Base-by-base conservation (phyloP, 2,329 filamentous ascomycete species). In the Fusarium multiceps region DNA sequence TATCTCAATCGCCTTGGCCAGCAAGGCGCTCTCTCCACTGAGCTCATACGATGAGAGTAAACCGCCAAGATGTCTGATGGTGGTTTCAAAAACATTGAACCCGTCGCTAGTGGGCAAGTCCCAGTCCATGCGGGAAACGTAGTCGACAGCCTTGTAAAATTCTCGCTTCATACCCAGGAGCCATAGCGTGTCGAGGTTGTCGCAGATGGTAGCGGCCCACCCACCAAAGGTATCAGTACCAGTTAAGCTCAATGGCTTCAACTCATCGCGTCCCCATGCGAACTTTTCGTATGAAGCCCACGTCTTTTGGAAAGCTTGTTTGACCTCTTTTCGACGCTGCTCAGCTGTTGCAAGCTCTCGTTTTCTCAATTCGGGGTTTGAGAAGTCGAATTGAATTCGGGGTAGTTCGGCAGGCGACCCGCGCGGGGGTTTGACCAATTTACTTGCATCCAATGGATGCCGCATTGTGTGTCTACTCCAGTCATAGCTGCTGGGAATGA, bases 31-130 rank as follows among this genome's bases (percentile, higher is more conserved):
- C 68, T 83, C 84, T 40, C 82, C 82, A 71, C 87, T 90, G n/a
- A 92, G 77, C 73, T 92, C 90, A 72, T 91, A 91, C 1, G 90
- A 89, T 12, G 87, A 87, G 49, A 92, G 74, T 53, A 92, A 82
- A 5, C 90, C 90, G 18, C 90, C 90, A 0, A 92, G 83, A 74
- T 91, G 91, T 34, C 90, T 84, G 62, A 91, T 91, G 3, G 86
- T 91, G 1, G 89, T 91, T 78, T 92, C 90, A 59, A 92, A 91
- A 2, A 91, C 78, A 53, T 90, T 90, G 66, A 91, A 85, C 21
- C 83, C 63, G 8, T 68, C 55, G 5, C 65, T 68, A 1, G 68
- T 76, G 0, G 86, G 86, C 1, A 79, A 82, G 3, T 85, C 83
- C 76, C 90, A 92, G 6, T 75, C 69, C 57, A 75, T 58, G 7